Base-by-base conservation (phyloP, 2,329 filamentous ascomycete genomes). In the Xylaria arbuscula region DNA sequence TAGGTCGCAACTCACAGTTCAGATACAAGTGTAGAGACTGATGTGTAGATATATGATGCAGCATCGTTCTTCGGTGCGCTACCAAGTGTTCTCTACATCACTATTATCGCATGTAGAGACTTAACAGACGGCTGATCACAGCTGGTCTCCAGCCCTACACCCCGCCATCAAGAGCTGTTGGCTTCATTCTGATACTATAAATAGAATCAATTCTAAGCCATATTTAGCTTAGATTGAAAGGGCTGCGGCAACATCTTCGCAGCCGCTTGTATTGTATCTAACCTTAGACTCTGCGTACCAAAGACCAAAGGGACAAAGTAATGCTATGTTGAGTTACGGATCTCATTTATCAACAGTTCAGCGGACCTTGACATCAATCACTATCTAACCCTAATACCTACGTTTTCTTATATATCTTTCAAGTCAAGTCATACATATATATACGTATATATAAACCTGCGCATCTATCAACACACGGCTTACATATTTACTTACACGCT, bases 1-100 rank as follows among this genome's bases (percentile, higher is more conserved):
- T 67, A 68, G 61, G 57, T 65, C 65, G 57, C 40, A 65, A 70
- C 42, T 55, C 47, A 28, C 28, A 5, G 28, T 28, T 28, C 28
- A 28, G 28, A 28, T 28, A 28, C 38, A 42, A 42, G 38, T 42
- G 38, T 11, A 42, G 15, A 42, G 11, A 15, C 38, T 17, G 13
- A 15, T 42, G 13, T 42, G 38, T 42, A 17, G 38, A 11, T 15
- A 42, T 15, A 42, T 42, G 38, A 42, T 42, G 38, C 15, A 15
- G 11, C 13, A 13, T 13, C 15, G 38, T 42, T 15, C 38, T 42
- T 15, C 4, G 10, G 2, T 42, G 15, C 5, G 13, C 11, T 42
- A 42, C 13, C 13, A 42, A 11, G 38, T 42, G 28, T 28, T 2
- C 28, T 28, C 28, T 28, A 28, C 2, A 28, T 28, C 28, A 28